Evolutionary conservation across 108 stramenopile species (phyloP), one percentile per base, ranked within the genome.

Genomic region (Conticribra guillardii): DNA sequence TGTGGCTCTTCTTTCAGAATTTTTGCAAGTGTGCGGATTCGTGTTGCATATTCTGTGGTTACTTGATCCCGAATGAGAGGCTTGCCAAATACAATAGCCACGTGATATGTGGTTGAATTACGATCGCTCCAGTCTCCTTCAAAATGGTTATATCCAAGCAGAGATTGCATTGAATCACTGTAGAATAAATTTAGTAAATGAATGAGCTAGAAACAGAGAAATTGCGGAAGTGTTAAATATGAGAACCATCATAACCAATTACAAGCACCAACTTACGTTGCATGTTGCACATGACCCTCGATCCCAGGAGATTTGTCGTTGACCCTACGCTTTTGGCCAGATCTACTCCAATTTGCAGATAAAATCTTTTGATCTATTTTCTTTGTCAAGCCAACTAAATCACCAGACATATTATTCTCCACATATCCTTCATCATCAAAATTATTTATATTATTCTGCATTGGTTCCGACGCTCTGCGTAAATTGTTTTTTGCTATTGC

Each of bases 1-100:
- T 24, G 5, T 33, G 73, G 27, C n/a, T 85, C 83, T 50, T 85
- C 67, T 51, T 84, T 82, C 47, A 93, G 67, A 9, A 85, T 28
- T 41, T 81, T 72, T 24, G 69, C 87, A 4, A 93, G 51, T 2
- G 86, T 65, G 0, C 81, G 75, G n/a, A 93, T 64, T 46, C 92
- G 64, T 21, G 67, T 57, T 9, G 89, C 89, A 63, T 90, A 90
- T 71, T 93, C 89, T 0, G 85, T 72, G 16, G 92, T 86, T 4
- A 93, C 68, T 41, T 83, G 81, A 80, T 89, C 89, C 18, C 81
- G 60, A 27, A 72, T 61, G 26, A 93, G 55, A 2, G 86, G 67
- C 44, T 89, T 89, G 0, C 86, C 84, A 70, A 93, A 85, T 7
- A 90, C 78, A 47, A 93, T 63, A 2, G 87, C 92, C 4, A 90